Percentiles rank a stretch among this genome's conserved stretches.
phyloP scores from a whole-genome alignment of 257 asterid genomes.

The Salvia rosmarinus region DNA sequence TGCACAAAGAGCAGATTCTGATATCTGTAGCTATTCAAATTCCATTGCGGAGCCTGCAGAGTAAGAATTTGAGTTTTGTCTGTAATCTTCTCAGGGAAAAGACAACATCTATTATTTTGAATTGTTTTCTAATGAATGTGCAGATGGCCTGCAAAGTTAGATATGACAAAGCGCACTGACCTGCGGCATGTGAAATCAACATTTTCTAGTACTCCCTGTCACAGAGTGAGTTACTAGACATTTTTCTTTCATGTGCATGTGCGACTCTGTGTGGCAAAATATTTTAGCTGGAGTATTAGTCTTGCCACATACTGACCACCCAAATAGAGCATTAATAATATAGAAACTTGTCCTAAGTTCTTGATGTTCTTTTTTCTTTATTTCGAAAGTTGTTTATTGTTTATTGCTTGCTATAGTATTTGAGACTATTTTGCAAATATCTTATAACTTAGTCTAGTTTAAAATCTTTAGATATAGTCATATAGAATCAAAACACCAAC shows the following conservation, averaged over 20 bases:
- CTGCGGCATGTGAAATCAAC: conserved; percentile 77
- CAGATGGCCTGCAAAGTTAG: conserved; percentile 95
- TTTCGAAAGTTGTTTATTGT: not conserved
- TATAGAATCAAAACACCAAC: conserved; percentile 15
- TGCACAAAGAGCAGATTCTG: conserved; percentile 86
- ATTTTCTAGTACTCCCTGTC: conserved; percentile 70
- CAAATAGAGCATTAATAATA: not conserved
- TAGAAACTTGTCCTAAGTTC: conserved; percentile 12
- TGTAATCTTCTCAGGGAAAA: conserved; percentile 30
- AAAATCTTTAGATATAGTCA: not conserved
- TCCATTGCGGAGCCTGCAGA: conserved; percentile 76
- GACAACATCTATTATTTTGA: conserved; percentile 1
- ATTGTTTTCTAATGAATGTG: conserved; percentile 42
- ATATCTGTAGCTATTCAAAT: conserved; percentile 74
- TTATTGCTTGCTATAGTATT: not conserved
- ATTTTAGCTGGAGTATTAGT: conserved; percentile 4
- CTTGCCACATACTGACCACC: not conserved
- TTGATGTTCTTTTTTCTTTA: not conserved
- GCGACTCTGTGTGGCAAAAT: not conserved
- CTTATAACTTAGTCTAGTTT: not conserved
- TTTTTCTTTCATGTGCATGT: not conserved
- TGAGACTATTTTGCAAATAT: conserved; percentile 5
- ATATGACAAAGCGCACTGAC: conserved; percentile 93
- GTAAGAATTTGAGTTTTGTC: conserved; percentile 48
- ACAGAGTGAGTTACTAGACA: conserved; percentile 62